Evolutionary conservation across 2,329 filamentous ascomycete genomes (phyloP).

Genomic region (Apiospora hydei): DNA sequence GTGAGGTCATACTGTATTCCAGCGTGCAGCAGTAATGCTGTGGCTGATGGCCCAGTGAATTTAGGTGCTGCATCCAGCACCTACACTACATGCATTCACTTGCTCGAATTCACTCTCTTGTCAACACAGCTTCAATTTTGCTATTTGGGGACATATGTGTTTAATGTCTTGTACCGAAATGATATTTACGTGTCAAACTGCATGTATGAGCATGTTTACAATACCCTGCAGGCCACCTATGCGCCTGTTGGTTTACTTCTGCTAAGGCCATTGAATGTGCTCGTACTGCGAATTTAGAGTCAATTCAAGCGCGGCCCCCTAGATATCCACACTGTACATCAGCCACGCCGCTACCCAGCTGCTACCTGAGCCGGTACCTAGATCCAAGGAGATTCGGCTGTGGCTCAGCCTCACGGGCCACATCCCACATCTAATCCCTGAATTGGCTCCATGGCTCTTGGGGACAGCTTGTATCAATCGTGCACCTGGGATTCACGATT

Average conservation of each 20-base stretch:
- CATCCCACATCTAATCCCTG: slow-evolving; percentile 23
- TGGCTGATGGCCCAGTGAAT: neutral
- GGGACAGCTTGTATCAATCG: slow-evolving; percentile 22
- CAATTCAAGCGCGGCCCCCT: neutral
- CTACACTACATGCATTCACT: neutral
- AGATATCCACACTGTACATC: neutral
- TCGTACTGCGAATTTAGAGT: neutral
- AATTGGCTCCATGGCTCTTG: slow-evolving; percentile 15
- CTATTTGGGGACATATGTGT: neutral
- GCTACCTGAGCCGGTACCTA: neutral
- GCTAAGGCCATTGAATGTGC: neutral
- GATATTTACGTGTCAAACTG: neutral
- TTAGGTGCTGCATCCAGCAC: neutral
- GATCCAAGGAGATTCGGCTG: slow-evolving; percentile 18
- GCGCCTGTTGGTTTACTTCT: neutral
- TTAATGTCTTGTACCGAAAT: neutral
- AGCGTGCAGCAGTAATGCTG: neutral
- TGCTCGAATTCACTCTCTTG: neutral
- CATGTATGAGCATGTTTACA: neutral
- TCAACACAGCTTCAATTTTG: neutral
- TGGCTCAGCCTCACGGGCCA: slow-evolving; percentile 24
- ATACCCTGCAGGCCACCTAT: neutral
- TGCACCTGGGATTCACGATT: slow-evolving; percentile 5
- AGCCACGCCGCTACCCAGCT: neutral
- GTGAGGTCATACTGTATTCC: slow-evolving; percentile 20